These are phyloP conservation scores for Ceratopteris richardii DNA, from an alignment of 75 land plant genomes.

Conservation along the genomic window DNA sequence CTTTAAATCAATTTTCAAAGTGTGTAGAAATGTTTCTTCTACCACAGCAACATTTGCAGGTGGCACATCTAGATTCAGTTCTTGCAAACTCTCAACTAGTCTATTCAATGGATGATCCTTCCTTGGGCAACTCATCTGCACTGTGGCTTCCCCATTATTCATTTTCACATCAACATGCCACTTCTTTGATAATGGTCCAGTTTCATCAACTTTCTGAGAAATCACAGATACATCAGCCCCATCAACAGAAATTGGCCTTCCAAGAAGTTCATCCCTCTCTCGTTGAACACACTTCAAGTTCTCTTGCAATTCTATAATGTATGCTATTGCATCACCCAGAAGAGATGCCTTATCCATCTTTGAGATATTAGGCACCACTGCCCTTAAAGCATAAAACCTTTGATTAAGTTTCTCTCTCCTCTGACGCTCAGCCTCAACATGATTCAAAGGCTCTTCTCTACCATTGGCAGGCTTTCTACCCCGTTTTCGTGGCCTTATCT, in stretches of 20 bases:
- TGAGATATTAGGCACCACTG: constrained; percentile 64
- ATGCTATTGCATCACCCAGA: constrained; percentile 50
- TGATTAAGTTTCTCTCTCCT: constrained; percentile 65
- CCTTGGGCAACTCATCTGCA: constrained; percentile 21
- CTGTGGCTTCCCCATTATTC: constrained; percentile 26
- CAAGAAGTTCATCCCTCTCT: constrained; percentile 11
- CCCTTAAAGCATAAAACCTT: constrained; percentile 58
- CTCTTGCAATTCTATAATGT: constrained; percentile 40
- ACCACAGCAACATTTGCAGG: constrained; percentile 29
- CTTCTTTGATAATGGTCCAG: background rate
- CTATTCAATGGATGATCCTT: constrained; percentile 23
- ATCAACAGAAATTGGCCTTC: background rate
- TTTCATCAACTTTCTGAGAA: constrained; percentile 3
- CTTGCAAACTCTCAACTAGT: constrained; percentile 27
- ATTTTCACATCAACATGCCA: constrained; percentile 22
- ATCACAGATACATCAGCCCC: background rate
- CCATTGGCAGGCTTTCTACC: constrained; percentile 43
- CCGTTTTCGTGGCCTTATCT: constrained; percentile 34
- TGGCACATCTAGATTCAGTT: constrained; percentile 20
- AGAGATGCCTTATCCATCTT: constrained; percentile 59
- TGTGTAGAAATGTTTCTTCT: constrained; percentile 21
- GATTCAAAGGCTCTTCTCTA: constrained; percentile 32
- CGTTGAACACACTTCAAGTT: constrained; percentile 23
- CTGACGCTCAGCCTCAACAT: constrained; percentile 73
- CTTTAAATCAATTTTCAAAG: constrained; percentile 8